These are phyloP conservation scores for Tetracladium marchalianum DNA, from an alignment of 495 filamentous ascomycete genomes.

Conservation along the genomic window DNA sequence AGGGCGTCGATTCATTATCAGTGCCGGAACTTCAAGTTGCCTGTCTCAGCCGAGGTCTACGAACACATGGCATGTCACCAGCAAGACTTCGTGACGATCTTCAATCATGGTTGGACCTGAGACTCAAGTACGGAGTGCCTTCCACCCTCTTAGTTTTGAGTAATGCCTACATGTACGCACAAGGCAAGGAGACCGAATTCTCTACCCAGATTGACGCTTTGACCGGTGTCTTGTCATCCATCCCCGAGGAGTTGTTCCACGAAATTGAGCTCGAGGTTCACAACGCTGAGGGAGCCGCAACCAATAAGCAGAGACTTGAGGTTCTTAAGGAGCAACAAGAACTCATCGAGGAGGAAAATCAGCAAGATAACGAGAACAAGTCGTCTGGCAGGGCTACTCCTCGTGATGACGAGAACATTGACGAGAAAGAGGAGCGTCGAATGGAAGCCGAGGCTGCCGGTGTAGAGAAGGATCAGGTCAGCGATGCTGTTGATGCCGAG, in stretches of 20 bases:
- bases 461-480: conserved; percentile 12
- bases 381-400: conserved; percentile 57
- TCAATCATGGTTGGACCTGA: conserved; percentile 88
- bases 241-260: conserved; percentile 98
- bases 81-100: conserved; percentile 83
- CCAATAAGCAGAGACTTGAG: conserved; percentile 98
- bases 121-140: conserved; percentile 85
- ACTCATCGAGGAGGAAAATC: conserved; percentile 92
- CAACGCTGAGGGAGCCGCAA: conserved; percentile 92
- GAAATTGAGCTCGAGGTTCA: conserved; percentile 98
- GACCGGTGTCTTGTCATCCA: conserved; percentile 81
- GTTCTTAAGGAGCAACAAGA: conserved; percentile 98
- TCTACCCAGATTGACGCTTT: conserved; percentile 88
- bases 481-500: conserved; percentile 15
- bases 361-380: conserved; percentile 73
- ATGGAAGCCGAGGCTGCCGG: conserved; percentile 13
- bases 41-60: conserved; percentile 80
- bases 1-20: conserved; percentile 87
- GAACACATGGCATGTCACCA: conserved; percentile 83
- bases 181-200: conserved; percentile 82
- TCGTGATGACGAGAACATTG: conserved; percentile 82
- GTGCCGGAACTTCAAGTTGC: conserved; percentile 91
- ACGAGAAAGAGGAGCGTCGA: conserved; percentile 42
- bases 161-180: conserved; percentile 92
- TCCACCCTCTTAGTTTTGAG: conserved; percentile 91